Conservation (phyloP, 2,329 filamentous ascomycete species). For the Aspergillus uvarum region DNA sequence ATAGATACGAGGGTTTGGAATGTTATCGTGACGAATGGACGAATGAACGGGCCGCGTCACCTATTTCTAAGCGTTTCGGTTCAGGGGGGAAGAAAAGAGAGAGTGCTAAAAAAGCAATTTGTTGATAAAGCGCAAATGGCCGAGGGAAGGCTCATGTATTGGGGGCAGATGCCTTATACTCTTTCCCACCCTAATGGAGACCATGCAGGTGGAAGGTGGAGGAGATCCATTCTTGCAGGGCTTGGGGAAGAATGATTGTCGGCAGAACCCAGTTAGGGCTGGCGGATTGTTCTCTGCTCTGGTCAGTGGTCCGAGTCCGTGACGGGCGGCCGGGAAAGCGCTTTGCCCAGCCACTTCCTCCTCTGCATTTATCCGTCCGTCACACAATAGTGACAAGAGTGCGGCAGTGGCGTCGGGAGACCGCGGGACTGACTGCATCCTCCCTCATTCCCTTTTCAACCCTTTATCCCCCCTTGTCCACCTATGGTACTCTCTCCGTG, state of each 20-base stretch:
- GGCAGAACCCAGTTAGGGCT: neutral
- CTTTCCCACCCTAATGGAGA: neutral
- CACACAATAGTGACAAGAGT: neutral
- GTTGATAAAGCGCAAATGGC: neutral
- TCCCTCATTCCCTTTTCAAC: too few relatives aligned
- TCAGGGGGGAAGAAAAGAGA: neutral
- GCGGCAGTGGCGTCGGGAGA: neutral
- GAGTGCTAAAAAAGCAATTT: neutral
- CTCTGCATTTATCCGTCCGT: neutral
- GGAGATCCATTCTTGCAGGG: too few relatives aligned
- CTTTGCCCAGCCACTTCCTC: neutral
- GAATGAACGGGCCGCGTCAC: neutral
- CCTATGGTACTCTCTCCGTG: neutral
- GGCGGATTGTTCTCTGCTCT: too few relatives aligned
- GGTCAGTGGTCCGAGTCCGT: too few relatives aligned
- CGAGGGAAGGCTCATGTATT: neutral
- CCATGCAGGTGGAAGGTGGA: too few relatives aligned
- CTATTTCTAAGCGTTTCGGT: neutral
- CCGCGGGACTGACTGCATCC: neutral
- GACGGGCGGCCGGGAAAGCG: neutral
- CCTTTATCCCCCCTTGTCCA: neutral
- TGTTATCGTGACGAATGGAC: neutral
- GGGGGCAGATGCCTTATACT: neutral
- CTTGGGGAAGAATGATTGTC: neutral
- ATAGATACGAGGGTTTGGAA: neutral